Conservation (phyloP, 208 protist genomes). For the Trypanosoma platydactyli region DNA sequence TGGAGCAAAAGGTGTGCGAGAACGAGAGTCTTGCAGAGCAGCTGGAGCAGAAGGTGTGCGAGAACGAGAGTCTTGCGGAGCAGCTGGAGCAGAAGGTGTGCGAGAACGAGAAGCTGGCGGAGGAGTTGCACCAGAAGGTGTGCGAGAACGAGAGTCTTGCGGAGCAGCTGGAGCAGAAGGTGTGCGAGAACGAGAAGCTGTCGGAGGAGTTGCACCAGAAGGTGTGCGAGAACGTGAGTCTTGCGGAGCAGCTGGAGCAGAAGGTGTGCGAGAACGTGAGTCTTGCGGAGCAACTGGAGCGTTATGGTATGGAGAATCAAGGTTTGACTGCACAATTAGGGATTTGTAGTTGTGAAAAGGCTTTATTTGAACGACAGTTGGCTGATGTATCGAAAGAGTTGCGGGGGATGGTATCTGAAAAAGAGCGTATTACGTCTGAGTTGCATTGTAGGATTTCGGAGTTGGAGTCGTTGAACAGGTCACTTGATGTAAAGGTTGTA, state of each 20-base stretch:
- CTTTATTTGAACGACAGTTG: neutral
- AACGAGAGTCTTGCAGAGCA: slow-evolving; percentile 36
- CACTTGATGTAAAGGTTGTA: neutral
- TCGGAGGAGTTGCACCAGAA: slow-evolving; percentile 23
- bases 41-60: slow-evolving; percentile 28
- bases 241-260: slow-evolving; percentile 29
- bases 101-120: slow-evolving; percentile 34
- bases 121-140: slow-evolving; percentile 27
- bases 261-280: slow-evolving; percentile 36
- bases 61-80: slow-evolving; percentile 36
- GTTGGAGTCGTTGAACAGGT: neutral
- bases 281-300: slow-evolving; percentile 33
- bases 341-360: slow-evolving; percentile 25
- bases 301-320: slow-evolving; percentile 28
- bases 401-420: slow-evolving; percentile 13
- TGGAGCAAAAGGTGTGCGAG: slow-evolving; percentile 28
- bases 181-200: slow-evolving; percentile 26
- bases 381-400: slow-evolving; percentile 22
- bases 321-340: slow-evolving; percentile 29
- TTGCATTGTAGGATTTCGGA: neutral
- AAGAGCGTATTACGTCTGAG: slow-evolving; percentile 26
- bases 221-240: slow-evolving; percentile 35
- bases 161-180: slow-evolving; percentile 12
- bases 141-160: neutral
- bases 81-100: slow-evolving; percentile 30